Base-by-base conservation (phyloP, 306 rosid species). In the Cucurbita pepo region DNA sequence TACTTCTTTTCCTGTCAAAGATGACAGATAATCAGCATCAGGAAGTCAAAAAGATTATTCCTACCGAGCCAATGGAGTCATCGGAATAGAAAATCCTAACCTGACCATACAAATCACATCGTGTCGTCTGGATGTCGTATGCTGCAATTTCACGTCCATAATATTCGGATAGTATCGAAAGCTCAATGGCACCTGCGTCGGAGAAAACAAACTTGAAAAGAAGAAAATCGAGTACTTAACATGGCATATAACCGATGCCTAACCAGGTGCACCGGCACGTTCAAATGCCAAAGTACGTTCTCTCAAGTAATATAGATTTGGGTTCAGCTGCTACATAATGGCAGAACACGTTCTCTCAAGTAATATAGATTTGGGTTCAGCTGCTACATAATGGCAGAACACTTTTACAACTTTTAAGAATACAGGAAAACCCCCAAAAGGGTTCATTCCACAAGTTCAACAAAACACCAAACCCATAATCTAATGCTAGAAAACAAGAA, bases 71-170 rank as follows among this genome's bases (percentile, higher is more conserved):
- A 47, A 45, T 4, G 14, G 53, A 25, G 40, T 13, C 43, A 9
- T 19, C 25, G 44, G 34, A 51, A 48, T 15, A 25, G 16, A 50
- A 50, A 51, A 74, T 69, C 65, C 91, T 79, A 77, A 95, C 97
- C 96, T 95, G 99, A 56, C 99, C 96, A 58, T 91, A 95, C 90
- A 95, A 80, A 82, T 95, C 97, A 58, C 97, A 95, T 72, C 99
- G 81, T 18, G 92, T 75, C n/a, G 96, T 91, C 81, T 88, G 96
- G 76, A 89, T 95, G 82, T 95, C 99, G 73, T 91, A 88, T 12
- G 97, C 97, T 71, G 96, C 99, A 15, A 95, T 91, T 85, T 95
- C 97, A 15, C 96, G 90, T 51, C 89, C 90, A 76, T 89, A 95
- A 84, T 89, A 77, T 56, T 91, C 95, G 15, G 96, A 92, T 72